Base-by-base conservation (phyloP, 1,284 basidiomycete genomes). In the Ceratobasidium sp. region DNA sequence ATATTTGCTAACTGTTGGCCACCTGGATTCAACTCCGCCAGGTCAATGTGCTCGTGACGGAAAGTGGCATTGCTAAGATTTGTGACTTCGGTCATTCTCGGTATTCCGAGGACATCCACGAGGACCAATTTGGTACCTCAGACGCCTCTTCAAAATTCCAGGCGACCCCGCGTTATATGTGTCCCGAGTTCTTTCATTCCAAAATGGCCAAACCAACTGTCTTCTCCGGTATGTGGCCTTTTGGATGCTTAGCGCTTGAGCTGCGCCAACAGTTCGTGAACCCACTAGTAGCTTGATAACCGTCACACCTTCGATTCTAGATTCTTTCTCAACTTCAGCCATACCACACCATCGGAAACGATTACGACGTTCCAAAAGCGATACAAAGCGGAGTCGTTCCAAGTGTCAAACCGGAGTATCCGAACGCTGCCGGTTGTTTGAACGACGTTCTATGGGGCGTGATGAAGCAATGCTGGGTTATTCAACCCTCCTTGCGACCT, bases 51-150 rank as follows among this genome's bases (percentile, higher is more conserved):
- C 61, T 75, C 28, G 49, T 75, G 2, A 75, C 44, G 26, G 33
- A 61, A 23, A 15, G 15, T 10, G 72, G 72, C 12, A 26, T n/a
- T n/a, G 42, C 46, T 2, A 75, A 75, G 23, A 51, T 75, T 18
- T 75, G 72, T 39, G 72, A 75, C 33, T 75, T 75, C 23, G 72
- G 72, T 23, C 72, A 75, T 18, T 75, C 72, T 1, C 72, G 33
- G 4, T 64, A 51, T n/a, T 5, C 26, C 15, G 55, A 39, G 20
- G 61, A 33, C 6, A 9, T 18, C 26, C 15, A 20, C 7, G 3
- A 18, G 42, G 46, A 33, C 13, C 49, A n/a, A 3, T 12, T 49
- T 13, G 10, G 18, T 13, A 20, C 18, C 13, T 55, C 72, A 7
- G 49, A 75, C 20, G 46, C 23, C 2, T 75, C 72, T 9, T 64